A percentile compares a stretch with the other conserved stretches of the same genome.
phyloP scores from a whole-genome alignment of 1,139 yeast genomes.

The Kazachstania sp. region DNA sequence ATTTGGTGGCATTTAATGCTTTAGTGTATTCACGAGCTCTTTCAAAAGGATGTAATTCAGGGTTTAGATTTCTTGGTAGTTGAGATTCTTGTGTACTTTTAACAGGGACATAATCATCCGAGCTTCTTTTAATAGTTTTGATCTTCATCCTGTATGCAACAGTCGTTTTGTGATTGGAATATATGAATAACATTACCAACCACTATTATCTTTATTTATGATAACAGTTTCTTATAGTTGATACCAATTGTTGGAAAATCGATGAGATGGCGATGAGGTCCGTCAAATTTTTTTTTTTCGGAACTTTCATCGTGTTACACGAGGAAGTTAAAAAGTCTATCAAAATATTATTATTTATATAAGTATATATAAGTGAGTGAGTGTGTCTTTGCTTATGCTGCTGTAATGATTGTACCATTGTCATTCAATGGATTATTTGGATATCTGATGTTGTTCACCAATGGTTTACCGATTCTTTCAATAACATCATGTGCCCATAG shows the following conservation, averaged over 20 bases:
- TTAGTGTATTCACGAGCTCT: conserved; percentile 93
- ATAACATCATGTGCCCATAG: conserved; percentile 78
- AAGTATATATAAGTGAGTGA: too few relatives aligned
- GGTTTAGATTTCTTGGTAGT: conserved; percentile 81
- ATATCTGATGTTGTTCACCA: conserved; percentile 24
- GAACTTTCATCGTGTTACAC: background rate
- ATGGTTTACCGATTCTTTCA: conserved; percentile 41
- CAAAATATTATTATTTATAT: background rate
- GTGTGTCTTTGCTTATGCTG: background rate
- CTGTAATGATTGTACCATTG: background rate
- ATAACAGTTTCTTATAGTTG: background rate
- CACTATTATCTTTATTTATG: too few relatives aligned
- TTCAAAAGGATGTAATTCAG: conserved; percentile 94
- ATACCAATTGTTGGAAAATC: background rate
- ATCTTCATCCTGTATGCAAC: conserved; percentile 59
- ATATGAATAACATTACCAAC: too few relatives aligned
- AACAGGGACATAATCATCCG: conserved; percentile 88
- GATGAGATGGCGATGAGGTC: background rate
- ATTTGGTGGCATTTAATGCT: conserved; percentile 88
- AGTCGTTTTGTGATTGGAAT: too few relatives aligned
- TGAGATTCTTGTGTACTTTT: conserved; percentile 83
- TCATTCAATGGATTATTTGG: conserved; percentile 6
- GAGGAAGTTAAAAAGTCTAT: too few relatives aligned
- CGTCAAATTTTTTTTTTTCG: background rate
- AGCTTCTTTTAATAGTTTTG: conserved; percentile 81